phyloP scores from a whole-genome alignment of 768 basidiomycete genomes.

The button mushroom (Agaricus bisporus) region DNA sequence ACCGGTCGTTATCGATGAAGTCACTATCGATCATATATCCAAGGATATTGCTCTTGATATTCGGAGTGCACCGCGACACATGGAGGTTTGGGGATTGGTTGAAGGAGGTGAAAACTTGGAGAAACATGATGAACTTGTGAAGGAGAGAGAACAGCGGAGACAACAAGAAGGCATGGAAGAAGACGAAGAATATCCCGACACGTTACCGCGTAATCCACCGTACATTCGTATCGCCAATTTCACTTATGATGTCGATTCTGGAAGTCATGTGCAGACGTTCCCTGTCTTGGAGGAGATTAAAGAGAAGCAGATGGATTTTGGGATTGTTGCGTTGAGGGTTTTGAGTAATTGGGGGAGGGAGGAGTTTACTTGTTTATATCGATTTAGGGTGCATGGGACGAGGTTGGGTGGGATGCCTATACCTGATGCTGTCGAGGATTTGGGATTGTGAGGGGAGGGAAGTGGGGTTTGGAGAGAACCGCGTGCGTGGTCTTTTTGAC shows the following conservation, averaged over 20 bases:
- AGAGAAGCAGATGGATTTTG: constrained; percentile 75
- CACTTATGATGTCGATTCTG: constrained; percentile 53
- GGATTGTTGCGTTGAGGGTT: constrained; percentile 74
- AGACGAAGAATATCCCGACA: constrained; percentile 36
- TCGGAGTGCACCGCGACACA: constrained; percentile 72
- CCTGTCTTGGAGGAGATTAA: constrained; percentile 61
- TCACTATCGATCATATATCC: constrained; percentile 89
- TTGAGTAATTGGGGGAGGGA: constrained; percentile 83
- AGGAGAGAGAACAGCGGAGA: constrained; percentile 30
- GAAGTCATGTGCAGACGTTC: constrained; percentile 73
- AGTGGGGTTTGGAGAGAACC: no score
- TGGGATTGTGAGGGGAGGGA: background rate
- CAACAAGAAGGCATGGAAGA: constrained; percentile 24
- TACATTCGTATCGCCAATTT: constrained; percentile 67
- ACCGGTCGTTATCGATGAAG: constrained; percentile 65
- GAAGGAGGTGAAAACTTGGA: constrained; percentile 69
- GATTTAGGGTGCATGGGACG: constrained; percentile 74
- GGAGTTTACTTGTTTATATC: constrained; percentile 86
- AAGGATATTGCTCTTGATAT: constrained; percentile 78
- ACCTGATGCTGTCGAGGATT: constrained; percentile 19
- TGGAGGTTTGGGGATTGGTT: constrained; percentile 90
- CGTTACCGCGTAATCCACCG: constrained; percentile 37
- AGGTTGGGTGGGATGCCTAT: constrained; percentile 34
- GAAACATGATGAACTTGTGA: constrained; percentile 53
- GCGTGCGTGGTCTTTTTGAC: no score